These are phyloP conservation scores for Termitomyces sp. DNA, from an alignment of 768 basidiomycete species.

Conservation along the genomic window DNA sequence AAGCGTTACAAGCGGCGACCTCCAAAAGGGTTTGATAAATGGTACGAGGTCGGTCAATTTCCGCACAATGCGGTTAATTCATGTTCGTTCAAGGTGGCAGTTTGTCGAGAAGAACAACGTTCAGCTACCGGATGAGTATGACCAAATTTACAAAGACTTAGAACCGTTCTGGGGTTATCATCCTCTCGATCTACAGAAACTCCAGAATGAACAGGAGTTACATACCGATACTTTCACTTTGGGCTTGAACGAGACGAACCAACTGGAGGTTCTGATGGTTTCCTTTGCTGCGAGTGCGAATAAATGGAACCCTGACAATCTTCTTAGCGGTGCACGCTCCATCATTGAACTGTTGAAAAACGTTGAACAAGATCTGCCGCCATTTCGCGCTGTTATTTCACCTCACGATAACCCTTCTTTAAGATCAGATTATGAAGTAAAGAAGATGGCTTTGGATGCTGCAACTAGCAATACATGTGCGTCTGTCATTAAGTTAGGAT, in stretches of 20 bases:
- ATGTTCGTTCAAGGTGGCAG: conserved; percentile 29
- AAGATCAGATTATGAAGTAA: conserved; percentile 16
- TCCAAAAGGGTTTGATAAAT: conserved; percentile 82
- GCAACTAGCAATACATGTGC: conserved; percentile 8
- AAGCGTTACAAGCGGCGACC: conserved; percentile 72
- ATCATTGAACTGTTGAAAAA: conserved; percentile 22
- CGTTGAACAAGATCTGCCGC: conserved; percentile 25
- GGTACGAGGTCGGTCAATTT: conserved; percentile 43
- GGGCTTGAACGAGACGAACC: conserved; percentile 19
- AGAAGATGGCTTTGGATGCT: conserved; percentile 12
- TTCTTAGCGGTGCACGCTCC: conserved; percentile 12
- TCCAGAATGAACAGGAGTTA: conserved; percentile 23
- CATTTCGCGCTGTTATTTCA: conserved; percentile 30
- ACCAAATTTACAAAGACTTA: conserved; percentile 38
- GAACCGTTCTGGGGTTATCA: conserved; percentile 37
- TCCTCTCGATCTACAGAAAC: conserved; percentile 23
- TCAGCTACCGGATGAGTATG: conserved; percentile 49
- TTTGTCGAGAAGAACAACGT: conserved; percentile 40
- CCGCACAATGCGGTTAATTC: not conserved
- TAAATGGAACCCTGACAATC: conserved; percentile 12
- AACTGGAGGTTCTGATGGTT: conserved; percentile 9
- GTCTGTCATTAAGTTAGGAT: not conserved
- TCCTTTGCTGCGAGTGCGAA: conserved; percentile 9
- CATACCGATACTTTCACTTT: conserved; percentile 29
- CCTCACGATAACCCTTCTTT: conserved; percentile 27